Conservation (phyloP, 2,329 filamentous ascomycete species). For the Aspergillus phoenicis region DNA sequence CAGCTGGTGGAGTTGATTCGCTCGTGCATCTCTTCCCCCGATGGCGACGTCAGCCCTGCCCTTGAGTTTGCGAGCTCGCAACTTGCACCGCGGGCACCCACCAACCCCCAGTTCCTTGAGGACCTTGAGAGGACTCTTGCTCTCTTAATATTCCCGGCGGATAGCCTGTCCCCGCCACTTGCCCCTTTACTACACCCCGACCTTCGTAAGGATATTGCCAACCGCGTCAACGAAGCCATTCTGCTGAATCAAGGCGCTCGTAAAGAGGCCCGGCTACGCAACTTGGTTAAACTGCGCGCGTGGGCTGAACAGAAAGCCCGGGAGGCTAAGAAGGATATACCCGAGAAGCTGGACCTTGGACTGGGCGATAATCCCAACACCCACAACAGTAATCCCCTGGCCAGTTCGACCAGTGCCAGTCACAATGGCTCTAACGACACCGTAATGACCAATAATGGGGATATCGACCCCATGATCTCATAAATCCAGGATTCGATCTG, state of each 20-base stretch:
- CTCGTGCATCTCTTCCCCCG: constrained; percentile 64
- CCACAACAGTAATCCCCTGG: constrained; percentile 29
- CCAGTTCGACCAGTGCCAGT: constrained; percentile 21
- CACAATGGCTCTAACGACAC: constrained; percentile 42
- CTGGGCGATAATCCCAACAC: constrained; percentile 35
- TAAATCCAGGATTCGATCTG: constrained; percentile 26
- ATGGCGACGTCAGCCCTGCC: constrained; percentile 75
- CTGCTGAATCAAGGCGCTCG: constrained; percentile 70
- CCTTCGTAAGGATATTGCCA: constrained; percentile 80
- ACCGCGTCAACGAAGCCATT: constrained; percentile 86
- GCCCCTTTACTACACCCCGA: constrained; percentile 76
- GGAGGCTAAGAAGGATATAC: constrained; percentile 50
- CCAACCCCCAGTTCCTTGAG: constrained; percentile 76
- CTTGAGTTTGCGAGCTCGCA: constrained; percentile 85
- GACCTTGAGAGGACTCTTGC: constrained; percentile 93
- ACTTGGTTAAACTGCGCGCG: constrained; percentile 76
- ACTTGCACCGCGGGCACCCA: constrained; percentile 82
- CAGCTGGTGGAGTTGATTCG: constrained; percentile 95
- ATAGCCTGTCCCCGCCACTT: constrained; percentile 74
- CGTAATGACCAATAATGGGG: constrained; percentile 46
- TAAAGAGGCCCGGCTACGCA: constrained; percentile 78
- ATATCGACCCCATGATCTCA: constrained; percentile 45
- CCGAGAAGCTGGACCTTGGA: constrained; percentile 49
- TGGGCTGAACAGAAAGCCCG: constrained; percentile 74
- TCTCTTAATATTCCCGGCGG: constrained; percentile 82